Evolutionary conservation across 176 grass and related monocot species (phyloP), one percentile per base, ranked within the genome.

Genomic region (Olyra latifolia): DNA sequence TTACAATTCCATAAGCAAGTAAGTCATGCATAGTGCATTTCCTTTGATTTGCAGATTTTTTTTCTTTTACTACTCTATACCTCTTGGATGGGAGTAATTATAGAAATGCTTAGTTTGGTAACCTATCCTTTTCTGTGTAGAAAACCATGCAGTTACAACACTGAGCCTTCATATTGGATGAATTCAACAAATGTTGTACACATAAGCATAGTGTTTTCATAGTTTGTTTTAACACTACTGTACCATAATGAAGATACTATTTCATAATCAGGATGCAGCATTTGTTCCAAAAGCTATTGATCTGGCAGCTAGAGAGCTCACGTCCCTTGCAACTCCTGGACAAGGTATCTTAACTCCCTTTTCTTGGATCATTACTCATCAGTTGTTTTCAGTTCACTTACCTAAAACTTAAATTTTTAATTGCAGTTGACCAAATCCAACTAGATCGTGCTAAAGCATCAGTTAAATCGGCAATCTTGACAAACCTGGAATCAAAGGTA

Each of bases 281-380:
- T 99, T 93, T 84, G 88, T 71, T 62, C 82, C 90, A 68, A 93
- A 99, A 86, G 97, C 86, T 84, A 82, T 99, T 81, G 93, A 99
- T 72, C 77, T 99, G 76, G 97, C 93, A 59, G 90, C 85, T 52
- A 86, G 87, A 84, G 93, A 99, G 77, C 87, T 99, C 69, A 90
- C 79, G 70, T 63, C 93, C 55, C 71, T 95, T 59, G 88, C 96
- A 13, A 93, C 90, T 88, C 87, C 96, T 84, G 96, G 96, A 74
- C 86, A 95, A 99, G 84, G 96, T 95, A 77, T 63, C 73, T 22
- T 66, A 52, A 41, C 61, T 74, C 25, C 71, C 49, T 28, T 76
- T 84, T 67, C 61, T 78, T 80, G 25, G 48, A 52, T 71, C 59
- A 23, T 73, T 56, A 59, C 11, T 66, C 46, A 66, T 69, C 64